Evolutionary conservation across 2,329 filamentous ascomycete genomes (phyloP).

Genomic region (Fusarium sp.): DNA sequence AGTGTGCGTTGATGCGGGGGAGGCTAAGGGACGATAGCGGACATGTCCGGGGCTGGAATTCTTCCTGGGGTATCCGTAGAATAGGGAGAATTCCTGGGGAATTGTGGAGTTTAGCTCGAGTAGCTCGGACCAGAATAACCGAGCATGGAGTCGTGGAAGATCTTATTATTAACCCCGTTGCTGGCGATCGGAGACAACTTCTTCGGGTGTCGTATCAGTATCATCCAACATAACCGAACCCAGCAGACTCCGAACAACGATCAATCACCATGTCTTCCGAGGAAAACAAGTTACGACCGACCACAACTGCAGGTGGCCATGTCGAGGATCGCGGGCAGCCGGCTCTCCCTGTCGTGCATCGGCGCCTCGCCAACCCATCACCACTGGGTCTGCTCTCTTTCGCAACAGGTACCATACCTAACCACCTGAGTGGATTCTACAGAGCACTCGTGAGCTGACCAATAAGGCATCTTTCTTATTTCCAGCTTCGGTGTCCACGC

Average conservation of each 20-base stretch:
- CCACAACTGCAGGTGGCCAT: conserved; percentile 12
- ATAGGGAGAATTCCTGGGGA: neutral
- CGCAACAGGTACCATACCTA: conserved; percentile 12
- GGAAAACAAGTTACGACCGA: conserved; percentile 12
- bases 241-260: neutral
- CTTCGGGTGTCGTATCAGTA: neutral
- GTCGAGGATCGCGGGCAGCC: conserved; percentile 18
- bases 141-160: neutral
- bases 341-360: conserved; percentile 16
- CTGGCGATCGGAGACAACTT: neutral
- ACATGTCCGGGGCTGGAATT: neutral
- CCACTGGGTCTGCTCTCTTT: conserved; percentile 29
- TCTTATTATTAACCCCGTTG: neutral
- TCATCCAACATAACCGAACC: neutral
- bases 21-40: neutral
- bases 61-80: neutral
- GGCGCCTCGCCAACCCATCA: conserved; percentile 24
- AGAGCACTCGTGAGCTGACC: neutral
- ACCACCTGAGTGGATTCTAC: neutral
- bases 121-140: neutral
- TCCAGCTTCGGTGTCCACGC: conserved; percentile 30
- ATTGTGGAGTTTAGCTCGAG: neutral
- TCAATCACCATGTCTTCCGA: conserved; percentile 10
- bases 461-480: conserved; percentile 31
- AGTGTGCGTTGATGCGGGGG: neutral